Conservation (phyloP, 108 stramenopile species). For the Fragilaria radians region DNA sequence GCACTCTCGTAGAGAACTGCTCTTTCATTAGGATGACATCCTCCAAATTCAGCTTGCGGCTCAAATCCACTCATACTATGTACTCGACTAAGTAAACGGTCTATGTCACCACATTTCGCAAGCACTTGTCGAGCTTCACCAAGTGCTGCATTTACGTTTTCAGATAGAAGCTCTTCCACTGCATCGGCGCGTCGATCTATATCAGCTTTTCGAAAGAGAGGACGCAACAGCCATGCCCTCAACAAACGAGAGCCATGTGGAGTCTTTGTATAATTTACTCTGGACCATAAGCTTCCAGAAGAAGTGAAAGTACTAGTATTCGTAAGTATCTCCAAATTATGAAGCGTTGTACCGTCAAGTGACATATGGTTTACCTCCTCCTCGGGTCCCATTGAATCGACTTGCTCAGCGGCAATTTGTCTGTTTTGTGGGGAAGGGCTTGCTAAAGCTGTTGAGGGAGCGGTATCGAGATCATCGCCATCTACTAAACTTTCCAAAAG, state of each 20-base stretch:
- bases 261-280: constrained; percentile 85
- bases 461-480: constrained; percentile 3
- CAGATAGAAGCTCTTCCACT: constrained; percentile 83
- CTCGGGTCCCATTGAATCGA: constrained; percentile 14
- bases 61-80: constrained; percentile 81
- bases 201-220: constrained; percentile 78
- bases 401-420: constrained; percentile 7
- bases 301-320: constrained; percentile 61
- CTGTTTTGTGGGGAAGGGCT: background rate
- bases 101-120: constrained; percentile 86
- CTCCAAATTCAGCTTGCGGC: constrained; percentile 5
- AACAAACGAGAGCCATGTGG: constrained; percentile 92
- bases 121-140: constrained; percentile 59
- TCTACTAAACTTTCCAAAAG: background rate
- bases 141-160: constrained; percentile 66
- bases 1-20: constrained; percentile 92
- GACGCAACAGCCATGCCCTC: constrained; percentile 92
- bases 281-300: constrained; percentile 85
- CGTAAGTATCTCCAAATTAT: constrained; percentile 93
- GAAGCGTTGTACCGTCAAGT: constrained; percentile 92
- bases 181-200: constrained; percentile 92
- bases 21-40: constrained; percentile 89
- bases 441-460: background rate
- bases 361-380: constrained; percentile 70
- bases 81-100: constrained; percentile 86